Base-by-base conservation (phyloP, 345 rosid species). In the Brassica nigra region DNA sequence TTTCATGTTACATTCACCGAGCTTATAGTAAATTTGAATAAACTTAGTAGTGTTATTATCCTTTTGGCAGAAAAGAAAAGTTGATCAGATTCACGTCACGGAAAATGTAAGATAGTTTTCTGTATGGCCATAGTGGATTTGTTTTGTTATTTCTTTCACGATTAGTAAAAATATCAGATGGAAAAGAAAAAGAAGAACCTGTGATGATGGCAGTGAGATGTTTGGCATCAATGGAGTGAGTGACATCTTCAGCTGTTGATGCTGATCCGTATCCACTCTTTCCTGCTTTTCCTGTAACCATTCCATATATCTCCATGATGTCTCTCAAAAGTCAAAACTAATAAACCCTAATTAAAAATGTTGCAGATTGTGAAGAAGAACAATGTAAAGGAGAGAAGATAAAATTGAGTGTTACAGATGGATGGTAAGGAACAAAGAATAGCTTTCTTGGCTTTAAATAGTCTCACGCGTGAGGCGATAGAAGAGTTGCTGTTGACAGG, bases 221-320 rank as follows among this genome's bases (percentile, higher is more conserved):
- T 73, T 44, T 64, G 11, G 96, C 97, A 70, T 91, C 91, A 70
- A 90, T 84, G 55, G 90, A 91, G 8, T 76, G 20, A 14, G 99
- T 87, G 16, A 93, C 99, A 54, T 90, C 80, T 76, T 93, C 92
- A 5, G 96, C 98, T 6, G 96, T 91, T 4, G 98, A 87, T 65
- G 90, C 87, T 0, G 99, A 95, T 62, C 99, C 99, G 80, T 88
- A 95, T 70, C 99, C 98, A 68, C 97, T 93, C 3, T 82, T 85
- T 16, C 99, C 98, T 16, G 84, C 85, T 81, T 81, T 57, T 6
- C 98, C 99, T 0, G 95, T 91, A 10, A 86, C 80, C 86, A 88
- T 63, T 0, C 88, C 79, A n/a, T 88, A 70, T 23, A 92, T 69
- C 3, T 86, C 88, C 90, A 87, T 84, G 34, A 82, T 33, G 14